Conservation (phyloP, 345 rosid genomes). For the Brassica carinata region DNA sequence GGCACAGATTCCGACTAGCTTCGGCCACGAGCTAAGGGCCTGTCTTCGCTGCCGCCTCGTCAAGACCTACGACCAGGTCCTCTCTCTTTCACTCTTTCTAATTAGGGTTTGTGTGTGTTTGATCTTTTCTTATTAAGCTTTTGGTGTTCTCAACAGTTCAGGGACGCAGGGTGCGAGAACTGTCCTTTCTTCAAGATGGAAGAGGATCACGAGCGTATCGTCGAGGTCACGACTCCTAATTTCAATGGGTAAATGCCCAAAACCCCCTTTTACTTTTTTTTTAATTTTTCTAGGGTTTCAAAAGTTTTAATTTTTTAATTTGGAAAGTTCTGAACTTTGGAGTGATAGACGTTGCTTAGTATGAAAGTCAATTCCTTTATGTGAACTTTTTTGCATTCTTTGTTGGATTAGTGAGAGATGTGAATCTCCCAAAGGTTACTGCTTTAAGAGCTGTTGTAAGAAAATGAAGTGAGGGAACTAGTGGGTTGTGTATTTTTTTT, state of each 20-base stretch:
- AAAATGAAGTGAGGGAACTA: background rate
- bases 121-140: background rate
- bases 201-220: conserved; percentile 80
- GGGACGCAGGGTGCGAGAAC: conserved; percentile 89
- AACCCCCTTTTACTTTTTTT: background rate
- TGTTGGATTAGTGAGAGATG: background rate
- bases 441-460: background rate
- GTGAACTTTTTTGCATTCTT: background rate
- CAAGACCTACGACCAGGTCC: conserved; percentile 1
- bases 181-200: conserved; percentile 89
- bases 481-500: background rate
- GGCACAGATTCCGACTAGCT: background rate
- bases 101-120: background rate
- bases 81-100: background rate
- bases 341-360: background rate
- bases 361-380: background rate
- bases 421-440: background rate
- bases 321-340: background rate
- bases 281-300: conserved; percentile 1
- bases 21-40: background rate
- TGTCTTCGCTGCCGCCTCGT: background rate
- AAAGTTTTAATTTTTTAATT: background rate
- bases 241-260: conserved; percentile 59
- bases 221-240: conserved; percentile 83
- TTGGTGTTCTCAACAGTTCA: conserved; percentile 41